A percentile compares a stretch with the other conserved stretches of the same genome.
Evolutionary conservation across 1,284 basidiomycete genomes (phyloP).

Genomic region (Megacollybia platyphylla): DNA sequence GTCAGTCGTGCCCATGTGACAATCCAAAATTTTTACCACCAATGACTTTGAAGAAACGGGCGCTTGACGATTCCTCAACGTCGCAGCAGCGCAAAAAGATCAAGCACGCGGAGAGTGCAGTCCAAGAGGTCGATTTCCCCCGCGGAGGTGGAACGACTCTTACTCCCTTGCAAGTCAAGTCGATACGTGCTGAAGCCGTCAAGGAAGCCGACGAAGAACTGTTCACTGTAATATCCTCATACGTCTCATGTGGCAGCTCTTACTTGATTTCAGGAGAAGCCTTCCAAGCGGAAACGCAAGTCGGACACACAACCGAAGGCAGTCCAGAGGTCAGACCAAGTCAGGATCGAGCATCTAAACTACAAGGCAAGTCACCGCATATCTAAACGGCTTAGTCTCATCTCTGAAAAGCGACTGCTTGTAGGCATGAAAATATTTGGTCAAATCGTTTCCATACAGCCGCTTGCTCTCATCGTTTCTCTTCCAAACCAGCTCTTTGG

Average conservation of each 20-base stretch:
- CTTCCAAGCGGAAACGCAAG: constrained; percentile 40
- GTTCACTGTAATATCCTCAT: constrained; percentile 36
- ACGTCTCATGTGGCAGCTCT: constrained; percentile 1
- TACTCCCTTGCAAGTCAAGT: constrained; percentile 86
- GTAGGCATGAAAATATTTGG: constrained; percentile 82
- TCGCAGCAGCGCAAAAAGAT: constrained; percentile 1
- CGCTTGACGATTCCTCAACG: not conserved
- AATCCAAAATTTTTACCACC: not conserved
- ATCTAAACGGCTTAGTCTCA: not conserved
- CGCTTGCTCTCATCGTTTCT: constrained; percentile 85
- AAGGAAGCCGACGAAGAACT: constrained; percentile 77
- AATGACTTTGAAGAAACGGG: not conserved
- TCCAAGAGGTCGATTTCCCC: constrained; percentile 88
- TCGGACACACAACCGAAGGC: constrained; percentile 16
- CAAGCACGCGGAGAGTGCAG: constrained; percentile 4
- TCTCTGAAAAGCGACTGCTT: constrained; percentile 52
- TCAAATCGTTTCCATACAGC: constrained; percentile 79
- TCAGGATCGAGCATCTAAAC: constrained; percentile 84
- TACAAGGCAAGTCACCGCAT: constrained; percentile 59
- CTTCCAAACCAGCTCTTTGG: constrained; percentile 92
- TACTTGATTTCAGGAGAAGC: constrained; percentile 29
- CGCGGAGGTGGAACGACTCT: constrained; percentile 78
- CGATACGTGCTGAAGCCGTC: constrained; percentile 73
- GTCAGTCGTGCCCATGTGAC: not conserved
- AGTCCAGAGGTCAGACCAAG: constrained; percentile 28